These are phyloP conservation scores for Colletotrichum magnum DNA, from an alignment of 2,329 filamentous ascomycete species.

Conservation along the genomic window DNA sequence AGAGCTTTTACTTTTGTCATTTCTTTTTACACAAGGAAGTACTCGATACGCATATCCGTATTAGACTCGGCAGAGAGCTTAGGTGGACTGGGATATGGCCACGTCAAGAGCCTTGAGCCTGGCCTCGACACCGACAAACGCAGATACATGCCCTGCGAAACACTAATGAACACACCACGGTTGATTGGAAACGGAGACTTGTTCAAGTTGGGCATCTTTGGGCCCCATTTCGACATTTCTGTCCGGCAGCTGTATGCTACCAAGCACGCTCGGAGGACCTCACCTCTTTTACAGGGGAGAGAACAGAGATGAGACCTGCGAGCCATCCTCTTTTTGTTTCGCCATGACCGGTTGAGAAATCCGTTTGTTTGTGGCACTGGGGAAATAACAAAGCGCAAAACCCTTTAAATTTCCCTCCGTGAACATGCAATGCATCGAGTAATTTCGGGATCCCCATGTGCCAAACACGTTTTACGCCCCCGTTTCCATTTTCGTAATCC, in stretches of 20 bases:
- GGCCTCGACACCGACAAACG: too few species aligned
- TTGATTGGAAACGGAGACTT: background rate
- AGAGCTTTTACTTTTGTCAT: too few species aligned
- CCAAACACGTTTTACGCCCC: constrained; percentile 43
- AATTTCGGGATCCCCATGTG: constrained; percentile 41
- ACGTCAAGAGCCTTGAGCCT: too few species aligned
- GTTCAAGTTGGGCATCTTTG: constrained; percentile 40
- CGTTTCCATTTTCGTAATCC: constrained; percentile 41
- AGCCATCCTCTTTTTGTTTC: constrained; percentile 36
- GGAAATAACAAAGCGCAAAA: constrained; percentile 39
- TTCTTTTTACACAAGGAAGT: too few species aligned
- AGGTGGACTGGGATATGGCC: too few species aligned
- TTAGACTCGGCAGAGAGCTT: too few species aligned
- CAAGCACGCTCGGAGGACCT: constrained; percentile 36
- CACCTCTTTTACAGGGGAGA: constrained; percentile 23
- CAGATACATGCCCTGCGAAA: too few species aligned
- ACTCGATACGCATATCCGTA: too few species aligned
- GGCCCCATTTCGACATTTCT: constrained; percentile 39
- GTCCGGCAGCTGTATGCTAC: constrained; percentile 40
- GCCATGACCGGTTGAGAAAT: constrained; percentile 41
- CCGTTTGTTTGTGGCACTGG: constrained; percentile 41
- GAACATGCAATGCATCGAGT: constrained; percentile 42
- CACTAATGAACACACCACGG: background rate
- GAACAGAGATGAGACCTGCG: constrained; percentile 28
- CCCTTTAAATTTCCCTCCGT: constrained; percentile 41